Percentiles rank a stretch among this genome's conserved stretches.
Conservation (phyloP, 1,284 basidiomycete genomes). For the Cutaneotrichosporon spelunceum region DNA sequence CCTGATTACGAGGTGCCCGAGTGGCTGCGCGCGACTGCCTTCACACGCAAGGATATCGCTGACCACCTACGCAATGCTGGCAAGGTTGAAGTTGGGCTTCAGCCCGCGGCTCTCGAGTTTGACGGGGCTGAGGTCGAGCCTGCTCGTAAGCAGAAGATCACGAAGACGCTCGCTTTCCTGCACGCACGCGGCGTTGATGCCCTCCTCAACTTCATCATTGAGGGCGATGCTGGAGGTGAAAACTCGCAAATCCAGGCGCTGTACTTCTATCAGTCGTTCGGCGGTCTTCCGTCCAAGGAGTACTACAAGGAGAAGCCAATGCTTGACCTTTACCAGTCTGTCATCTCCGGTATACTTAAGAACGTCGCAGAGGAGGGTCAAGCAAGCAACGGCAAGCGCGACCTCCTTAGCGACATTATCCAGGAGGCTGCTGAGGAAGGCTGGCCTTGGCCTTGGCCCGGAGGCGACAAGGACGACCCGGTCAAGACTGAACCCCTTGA, state of each 20-base stretch:
- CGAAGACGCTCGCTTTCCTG: slow-evolving; percentile 77
- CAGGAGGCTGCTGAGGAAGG: slow-evolving; percentile 29
- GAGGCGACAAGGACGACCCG: slow-evolving; percentile 55
- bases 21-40: slow-evolving; percentile 27
- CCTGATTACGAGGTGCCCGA: slow-evolving; percentile 38
- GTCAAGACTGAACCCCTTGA: slow-evolving; percentile 31
- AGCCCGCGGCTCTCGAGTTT: not conserved
- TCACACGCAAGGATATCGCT: not conserved
- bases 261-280: slow-evolving; percentile 76
- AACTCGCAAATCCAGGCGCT: slow-evolving; percentile 83
- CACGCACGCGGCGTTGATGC: slow-evolving; percentile 79
- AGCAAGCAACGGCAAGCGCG: slow-evolving; percentile 4
- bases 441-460: slow-evolving; percentile 76
- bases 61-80: not conserved
- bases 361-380: slow-evolving; percentile 54
- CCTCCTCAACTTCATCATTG: slow-evolving; percentile 73
- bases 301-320: slow-evolving; percentile 82
- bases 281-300: slow-evolving; percentile 90
- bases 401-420: slow-evolving; percentile 21
- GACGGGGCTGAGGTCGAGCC: slow-evolving; percentile 2
- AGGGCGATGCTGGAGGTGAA: slow-evolving; percentile 78
- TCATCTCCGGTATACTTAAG: slow-evolving; percentile 66
- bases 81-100: not conserved
- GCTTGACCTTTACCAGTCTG: slow-evolving; percentile 65
- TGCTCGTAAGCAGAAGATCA: slow-evolving; percentile 50